phyloP scores from a whole-genome alignment of 1,284 basidiomycete genomes.

The Heliocybe sulcata region DNA sequence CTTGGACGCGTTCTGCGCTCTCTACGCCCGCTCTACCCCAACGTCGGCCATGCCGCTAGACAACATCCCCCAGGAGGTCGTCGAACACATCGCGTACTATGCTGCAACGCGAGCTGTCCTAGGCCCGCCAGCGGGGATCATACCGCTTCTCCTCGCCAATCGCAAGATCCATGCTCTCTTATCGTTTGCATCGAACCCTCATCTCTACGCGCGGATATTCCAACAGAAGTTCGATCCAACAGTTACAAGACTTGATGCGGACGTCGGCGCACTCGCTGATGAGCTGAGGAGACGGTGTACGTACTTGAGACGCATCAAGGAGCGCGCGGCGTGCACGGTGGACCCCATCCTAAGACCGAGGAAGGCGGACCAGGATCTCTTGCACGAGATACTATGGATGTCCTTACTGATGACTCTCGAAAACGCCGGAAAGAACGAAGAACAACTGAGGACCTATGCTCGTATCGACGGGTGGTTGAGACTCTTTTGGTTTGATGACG shows the following conservation, averaged over 20 bases:
- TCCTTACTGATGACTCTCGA: slow-evolving; percentile 50
- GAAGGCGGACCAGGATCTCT: slow-evolving; percentile 22
- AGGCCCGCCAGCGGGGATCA: slow-evolving; percentile 15
- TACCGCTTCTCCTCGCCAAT: slow-evolving; percentile 11
- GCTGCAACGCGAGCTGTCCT: slow-evolving; percentile 4
- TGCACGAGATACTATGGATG: slow-evolving; percentile 34
- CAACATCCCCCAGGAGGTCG: slow-evolving; percentile 14
- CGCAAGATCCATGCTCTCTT: slow-evolving; percentile 9
- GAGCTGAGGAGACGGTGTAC: slow-evolving; percentile 44
- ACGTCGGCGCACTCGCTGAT: slow-evolving; percentile 20
- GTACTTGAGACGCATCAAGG: slow-evolving; percentile 44
- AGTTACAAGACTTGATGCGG: slow-evolving; percentile 16
- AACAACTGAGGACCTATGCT: slow-evolving; percentile 33
- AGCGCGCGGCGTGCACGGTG: slow-evolving; percentile 26
- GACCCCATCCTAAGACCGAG: slow-evolving; percentile 21
- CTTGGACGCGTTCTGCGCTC: background rate
- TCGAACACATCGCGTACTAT: slow-evolving; percentile 16
- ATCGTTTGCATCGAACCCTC: slow-evolving; percentile 11
- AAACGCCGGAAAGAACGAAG: slow-evolving; percentile 43
- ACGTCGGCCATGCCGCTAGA: slow-evolving; percentile 10
- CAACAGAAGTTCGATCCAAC: slow-evolving; percentile 13
- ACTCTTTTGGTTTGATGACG: slow-evolving; percentile 27
- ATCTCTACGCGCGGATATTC: slow-evolving; percentile 16
- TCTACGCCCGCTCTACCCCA: slow-evolving; percentile 1
- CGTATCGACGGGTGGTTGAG: slow-evolving; percentile 27